Base-by-base conservation (phyloP, 2,329 filamentous ascomycete genomes). In the Xylariales sp. region DNA sequence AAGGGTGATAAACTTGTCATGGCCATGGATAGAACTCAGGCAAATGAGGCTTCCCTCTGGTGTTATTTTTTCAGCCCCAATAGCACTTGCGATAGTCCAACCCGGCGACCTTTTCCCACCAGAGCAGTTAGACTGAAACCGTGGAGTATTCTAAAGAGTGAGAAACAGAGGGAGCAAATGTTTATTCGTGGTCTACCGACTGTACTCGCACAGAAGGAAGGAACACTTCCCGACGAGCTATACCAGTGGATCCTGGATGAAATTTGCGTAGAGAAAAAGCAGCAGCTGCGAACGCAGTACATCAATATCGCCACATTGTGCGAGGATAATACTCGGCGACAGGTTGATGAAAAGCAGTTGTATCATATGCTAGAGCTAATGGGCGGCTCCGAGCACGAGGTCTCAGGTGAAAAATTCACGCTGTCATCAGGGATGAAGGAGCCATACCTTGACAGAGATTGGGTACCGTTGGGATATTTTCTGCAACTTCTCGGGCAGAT, bases 211-310 rank as follows among this genome's bases (percentile, higher is more conserved):
- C 52, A 56, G 5, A 58, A 59, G 40, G 63, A 63, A 27, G 55
- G 59, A 11, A 46, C 54, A 4, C 54, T 88, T 11, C 78, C 84
- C 0, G 76, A 86, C 42, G 72, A 83, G 38, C 52, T 88, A 1
- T 70, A 87, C 34, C 50, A 72, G 13, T 90, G 85, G 85, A 64
- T 88, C 4, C 52, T 85, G 5, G 62, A 75, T 34, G 72, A 81
- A 60, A 62, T 81, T 16, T 76, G 72, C 38, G 54, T 65, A 2
- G 79, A 85, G 49, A 60, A 63, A 28, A 72, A 73, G 21, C 62
- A 69, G 29, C 67, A 76, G 30, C 55, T 87, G 29, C 71, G 78
- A 34, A 57, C 69, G 38, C 75, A 81, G 41, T 88, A 88, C 54
- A 64, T 71, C 38, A 70, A 71, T 30, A 57, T 88, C 4, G 60